A percentile compares a stretch with the other conserved stretches of the same genome.
Evolutionary conservation across 2,329 filamentous ascomycete species (phyloP).

Genomic region (Fusarium sp.): DNA sequence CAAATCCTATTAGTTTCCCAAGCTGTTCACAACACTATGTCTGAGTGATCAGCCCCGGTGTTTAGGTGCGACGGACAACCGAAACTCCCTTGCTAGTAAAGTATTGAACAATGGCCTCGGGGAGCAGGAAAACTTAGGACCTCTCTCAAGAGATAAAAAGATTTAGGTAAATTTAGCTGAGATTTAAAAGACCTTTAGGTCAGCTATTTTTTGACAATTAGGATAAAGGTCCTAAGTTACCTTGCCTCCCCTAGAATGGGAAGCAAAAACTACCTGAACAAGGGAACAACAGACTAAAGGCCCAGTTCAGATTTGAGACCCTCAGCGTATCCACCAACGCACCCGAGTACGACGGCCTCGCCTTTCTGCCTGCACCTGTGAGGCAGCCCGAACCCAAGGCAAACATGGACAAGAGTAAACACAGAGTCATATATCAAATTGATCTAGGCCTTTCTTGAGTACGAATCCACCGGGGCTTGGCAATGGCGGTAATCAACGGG

Average conservation of each 20-base stretch:
- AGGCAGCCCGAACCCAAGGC: accelerated
- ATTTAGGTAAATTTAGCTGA: too few relatives aligned
- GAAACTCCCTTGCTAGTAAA: neutral
- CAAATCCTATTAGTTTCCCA: neutral
- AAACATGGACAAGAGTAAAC: too few relatives aligned
- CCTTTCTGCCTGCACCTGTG: neutral
- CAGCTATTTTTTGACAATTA: too few relatives aligned
- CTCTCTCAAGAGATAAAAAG: too few relatives aligned
- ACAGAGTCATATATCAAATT: accelerated
- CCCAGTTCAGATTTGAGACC: neutral
- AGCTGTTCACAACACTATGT: too few relatives aligned
- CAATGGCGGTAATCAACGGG: neutral
- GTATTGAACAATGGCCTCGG: too few relatives aligned
- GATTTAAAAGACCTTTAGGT: too few relatives aligned
- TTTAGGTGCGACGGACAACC: too few relatives aligned
- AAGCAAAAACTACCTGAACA: accelerated
- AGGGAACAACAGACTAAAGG: neutral
- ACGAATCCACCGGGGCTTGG: neutral
- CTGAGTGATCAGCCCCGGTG: neutral
- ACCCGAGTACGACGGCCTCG: neutral
- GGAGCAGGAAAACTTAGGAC: too few relatives aligned
- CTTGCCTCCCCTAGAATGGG: neutral
- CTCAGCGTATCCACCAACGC: too few relatives aligned
- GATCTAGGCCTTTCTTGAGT: too few relatives aligned
- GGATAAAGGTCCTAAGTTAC: too few relatives aligned